These are phyloP conservation scores for Dictyostelium firmibasis DNA, from an alignment of 78 protist genomes.

Conservation along the genomic window DNA sequence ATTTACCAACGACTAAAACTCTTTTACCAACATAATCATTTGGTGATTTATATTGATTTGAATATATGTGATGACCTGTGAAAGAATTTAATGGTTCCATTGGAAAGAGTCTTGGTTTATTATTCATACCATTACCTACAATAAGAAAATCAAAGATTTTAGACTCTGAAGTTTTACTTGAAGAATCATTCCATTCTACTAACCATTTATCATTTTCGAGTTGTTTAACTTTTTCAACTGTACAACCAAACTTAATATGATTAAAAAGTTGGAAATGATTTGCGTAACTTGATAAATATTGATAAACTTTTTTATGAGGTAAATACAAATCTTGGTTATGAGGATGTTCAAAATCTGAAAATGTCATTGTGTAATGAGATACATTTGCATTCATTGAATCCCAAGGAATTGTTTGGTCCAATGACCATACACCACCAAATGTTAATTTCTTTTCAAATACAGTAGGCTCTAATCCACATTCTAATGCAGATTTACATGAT, in stretches of 20 bases:
- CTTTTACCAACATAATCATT: background rate
- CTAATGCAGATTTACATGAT: constrained; percentile 1
- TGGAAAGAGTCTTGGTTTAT: background rate
- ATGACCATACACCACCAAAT: constrained; percentile 29
- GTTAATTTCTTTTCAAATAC: constrained; percentile 12
- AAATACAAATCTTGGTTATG: background rate
- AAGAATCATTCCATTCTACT: background rate
- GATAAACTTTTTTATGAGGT: background rate
- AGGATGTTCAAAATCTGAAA: constrained; percentile 46
- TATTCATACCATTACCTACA: background rate
- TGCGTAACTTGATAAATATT: background rate
- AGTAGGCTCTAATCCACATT: constrained; percentile 3
- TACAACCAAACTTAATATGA: background rate
- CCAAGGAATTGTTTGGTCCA: background rate
- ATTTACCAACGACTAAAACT: background rate
- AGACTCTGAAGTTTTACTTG: background rate
- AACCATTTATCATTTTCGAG: background rate
- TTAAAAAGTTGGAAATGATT: background rate
- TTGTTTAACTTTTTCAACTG: background rate
- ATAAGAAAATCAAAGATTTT: background rate
- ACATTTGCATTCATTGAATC: background rate
- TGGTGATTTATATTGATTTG: background rate
- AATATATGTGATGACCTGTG: background rate
- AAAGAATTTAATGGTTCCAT: background rate
- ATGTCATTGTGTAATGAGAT: background rate